Evolutionary conservation across 176 grass and related monocot genomes (phyloP).

Genomic region (Puya raimondii): DNA sequence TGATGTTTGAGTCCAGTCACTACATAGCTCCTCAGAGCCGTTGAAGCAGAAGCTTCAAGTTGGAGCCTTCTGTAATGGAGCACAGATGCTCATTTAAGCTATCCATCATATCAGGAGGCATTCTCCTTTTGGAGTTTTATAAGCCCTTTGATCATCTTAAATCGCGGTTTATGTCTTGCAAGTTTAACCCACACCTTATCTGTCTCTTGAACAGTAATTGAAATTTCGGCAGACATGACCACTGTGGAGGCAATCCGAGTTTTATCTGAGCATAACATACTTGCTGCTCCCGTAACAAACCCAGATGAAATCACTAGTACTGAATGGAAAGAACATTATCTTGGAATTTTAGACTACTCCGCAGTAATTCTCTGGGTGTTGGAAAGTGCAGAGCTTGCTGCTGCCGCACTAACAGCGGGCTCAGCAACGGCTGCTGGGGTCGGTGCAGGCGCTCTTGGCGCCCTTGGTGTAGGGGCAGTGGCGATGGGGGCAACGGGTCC

Average conservation of each 20-base stretch:
- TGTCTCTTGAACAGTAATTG: slow-evolving; percentile 49
- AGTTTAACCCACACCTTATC: neutral
- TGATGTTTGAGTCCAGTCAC: too few relatives aligned
- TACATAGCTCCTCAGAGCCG: too few relatives aligned
- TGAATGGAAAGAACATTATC: slow-evolving; percentile 61
- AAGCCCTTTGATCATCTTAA: too few relatives aligned
- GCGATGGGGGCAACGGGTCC: slow-evolving; percentile 43
- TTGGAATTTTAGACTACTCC: slow-evolving; percentile 72
- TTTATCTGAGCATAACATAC: slow-evolving; percentile 72
- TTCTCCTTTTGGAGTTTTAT: too few relatives aligned
- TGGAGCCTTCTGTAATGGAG: too few relatives aligned
- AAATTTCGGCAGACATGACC: slow-evolving; percentile 58
- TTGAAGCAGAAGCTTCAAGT: too few relatives aligned
- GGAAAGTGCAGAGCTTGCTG: slow-evolving; percentile 61
- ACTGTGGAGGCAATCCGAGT: slow-evolving; percentile 56
- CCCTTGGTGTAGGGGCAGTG: slow-evolving; percentile 25
- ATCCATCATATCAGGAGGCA: too few relatives aligned
- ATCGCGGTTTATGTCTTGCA: too few relatives aligned
- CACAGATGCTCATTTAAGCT: too few relatives aligned
- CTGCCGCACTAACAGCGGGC: slow-evolving; percentile 40
- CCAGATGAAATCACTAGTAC: slow-evolving; percentile 23
- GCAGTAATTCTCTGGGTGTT: slow-evolving; percentile 76
- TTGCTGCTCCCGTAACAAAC: slow-evolving; percentile 66
- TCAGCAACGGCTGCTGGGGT: slow-evolving; percentile 41
- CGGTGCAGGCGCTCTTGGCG: slow-evolving; percentile 40